Evolutionary conservation across 345 rosid genomes (phyloP).

Genomic region (Noccaea caerulescens): DNA sequence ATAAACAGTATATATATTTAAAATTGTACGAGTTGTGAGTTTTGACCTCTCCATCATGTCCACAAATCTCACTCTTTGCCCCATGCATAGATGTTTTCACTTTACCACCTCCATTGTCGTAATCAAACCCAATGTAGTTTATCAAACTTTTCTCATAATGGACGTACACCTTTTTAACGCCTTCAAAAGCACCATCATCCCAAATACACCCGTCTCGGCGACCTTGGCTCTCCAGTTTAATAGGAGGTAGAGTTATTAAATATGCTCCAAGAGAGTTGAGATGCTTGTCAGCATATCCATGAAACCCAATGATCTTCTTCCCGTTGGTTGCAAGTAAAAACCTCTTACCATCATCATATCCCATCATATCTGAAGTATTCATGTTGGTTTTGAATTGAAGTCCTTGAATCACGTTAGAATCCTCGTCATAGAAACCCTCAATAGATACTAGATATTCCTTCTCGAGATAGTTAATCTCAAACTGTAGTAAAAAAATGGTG

Average conservation of each 20-base stretch:
- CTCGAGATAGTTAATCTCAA: slow-evolving; percentile 22
- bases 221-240: neutral
- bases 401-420: too few relatives aligned
- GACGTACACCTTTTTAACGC: neutral
- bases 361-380: too few relatives aligned
- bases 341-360: neutral
- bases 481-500: neutral
- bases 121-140: too few relatives aligned
- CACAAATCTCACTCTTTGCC: neutral
- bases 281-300: neutral
- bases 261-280: slow-evolving; percentile 24
- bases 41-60: neutral
- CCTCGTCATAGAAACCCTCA: too few relatives aligned
- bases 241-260: neutral
- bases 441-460: neutral
- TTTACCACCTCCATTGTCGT: neutral
- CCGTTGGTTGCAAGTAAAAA: neutral
- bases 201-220: neutral
- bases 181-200: neutral
- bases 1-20: neutral
- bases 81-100: neutral
- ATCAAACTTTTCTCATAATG: neutral
- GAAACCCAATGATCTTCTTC: slow-evolving; percentile 23
- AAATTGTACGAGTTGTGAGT: neutral
- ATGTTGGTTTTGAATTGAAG: too few relatives aligned